A percentile compares a stretch with the other conserved stretches of the same genome.
phyloP scores from a whole-genome alignment of 192 early-diverging fungal species.

The Backusella circina region DNA sequence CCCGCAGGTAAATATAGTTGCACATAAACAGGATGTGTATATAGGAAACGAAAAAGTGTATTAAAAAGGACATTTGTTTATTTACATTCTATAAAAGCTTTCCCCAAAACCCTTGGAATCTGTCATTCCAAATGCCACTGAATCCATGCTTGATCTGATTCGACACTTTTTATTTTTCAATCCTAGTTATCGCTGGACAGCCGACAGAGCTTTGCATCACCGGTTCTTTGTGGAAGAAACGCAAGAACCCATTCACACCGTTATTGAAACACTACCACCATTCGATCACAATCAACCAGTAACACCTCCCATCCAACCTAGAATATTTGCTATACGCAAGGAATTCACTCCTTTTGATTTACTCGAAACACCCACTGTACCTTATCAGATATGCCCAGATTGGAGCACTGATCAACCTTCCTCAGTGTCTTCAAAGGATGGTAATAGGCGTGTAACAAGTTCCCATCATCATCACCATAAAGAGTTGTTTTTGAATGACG shows the following conservation, averaged over 20 bases:
- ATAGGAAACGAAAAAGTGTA: too few species aligned
- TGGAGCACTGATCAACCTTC: not conserved
- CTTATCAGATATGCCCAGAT: slow-evolving; percentile 7
- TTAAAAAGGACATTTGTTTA: not conserved
- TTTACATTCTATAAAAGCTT: not conserved
- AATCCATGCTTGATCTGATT: slow-evolving; percentile 57
- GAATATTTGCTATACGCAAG: not conserved
- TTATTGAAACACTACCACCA: not conserved
- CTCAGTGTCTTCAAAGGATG: not conserved
- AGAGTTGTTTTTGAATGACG: not conserved
- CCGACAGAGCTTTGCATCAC: slow-evolving; percentile 55
- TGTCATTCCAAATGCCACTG: slow-evolving; percentile 58
- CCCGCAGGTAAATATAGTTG: slow-evolving; percentile 35
- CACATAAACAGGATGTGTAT: not conserved
- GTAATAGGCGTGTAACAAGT: not conserved
- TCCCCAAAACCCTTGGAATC: slow-evolving; percentile 50
- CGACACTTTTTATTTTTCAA: slow-evolving; percentile 76
- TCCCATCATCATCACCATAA: not conserved
- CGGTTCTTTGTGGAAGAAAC: slow-evolving; percentile 12
- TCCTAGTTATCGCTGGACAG: slow-evolving; percentile 71
- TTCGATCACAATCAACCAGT: not conserved
- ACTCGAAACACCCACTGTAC: not conserved
- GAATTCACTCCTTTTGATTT: slow-evolving; percentile 4
- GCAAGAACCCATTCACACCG: slow-evolving; percentile 6
- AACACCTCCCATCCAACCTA: not conserved